A percentile compares a stretch with the other conserved stretches of the same genome.
Evolutionary conservation across 2,329 filamentous ascomycete species (phyloP).

Genomic region (Aspergillus terreus): DNA sequence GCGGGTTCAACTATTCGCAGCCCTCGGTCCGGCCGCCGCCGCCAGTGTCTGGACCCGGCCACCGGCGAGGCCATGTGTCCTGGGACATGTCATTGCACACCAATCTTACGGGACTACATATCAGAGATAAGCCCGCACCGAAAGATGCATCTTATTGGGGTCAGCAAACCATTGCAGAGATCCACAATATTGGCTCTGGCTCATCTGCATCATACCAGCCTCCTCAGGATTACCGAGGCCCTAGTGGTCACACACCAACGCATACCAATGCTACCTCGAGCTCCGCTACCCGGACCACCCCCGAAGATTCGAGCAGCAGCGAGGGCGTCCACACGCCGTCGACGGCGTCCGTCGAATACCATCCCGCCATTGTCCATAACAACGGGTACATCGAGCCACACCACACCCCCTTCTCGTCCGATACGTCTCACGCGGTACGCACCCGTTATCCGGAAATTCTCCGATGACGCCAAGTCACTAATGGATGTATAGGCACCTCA

Average conservation of each 20-base stretch:
- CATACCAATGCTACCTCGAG: slow-evolving; percentile 23
- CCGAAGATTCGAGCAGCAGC: slow-evolving; percentile 48
- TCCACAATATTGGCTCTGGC: slow-evolving; percentile 36
- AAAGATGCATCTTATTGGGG: slow-evolving; percentile 41
- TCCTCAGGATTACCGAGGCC: slow-evolving; percentile 23
- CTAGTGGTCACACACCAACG: slow-evolving; percentile 20
- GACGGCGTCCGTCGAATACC: slow-evolving; percentile 45
- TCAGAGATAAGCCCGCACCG: slow-evolving; percentile 33
- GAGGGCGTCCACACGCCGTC: slow-evolving; percentile 48
- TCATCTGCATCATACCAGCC: slow-evolving; percentile 34
- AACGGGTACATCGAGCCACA: slow-evolving; percentile 46
- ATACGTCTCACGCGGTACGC: slow-evolving; percentile 41
- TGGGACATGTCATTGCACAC: slow-evolving; percentile 47
- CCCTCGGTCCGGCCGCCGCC: slow-evolving; percentile 36
- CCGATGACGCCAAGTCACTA: slow-evolving; percentile 24
- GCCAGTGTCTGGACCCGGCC: slow-evolving; percentile 42
- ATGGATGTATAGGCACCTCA: slow-evolving; percentile 31
- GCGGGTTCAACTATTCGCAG: slow-evolving; percentile 33
- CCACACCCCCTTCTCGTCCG: slow-evolving; percentile 31
- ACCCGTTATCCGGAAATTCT: slow-evolving; percentile 20
- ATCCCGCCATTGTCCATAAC: slow-evolving; percentile 47
- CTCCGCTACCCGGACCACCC: slow-evolving; percentile 38
- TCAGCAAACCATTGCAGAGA: slow-evolving; percentile 42
- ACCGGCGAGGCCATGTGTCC: slow-evolving; percentile 45
- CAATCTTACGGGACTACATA: slow-evolving; percentile 42